A percentile compares a stretch with the other conserved stretches of the same genome.
These are phyloP conservation scores for Scheffersomyces stipitis DNA, from an alignment of 805 yeast genomes.

Conservation along the genomic window DNA sequence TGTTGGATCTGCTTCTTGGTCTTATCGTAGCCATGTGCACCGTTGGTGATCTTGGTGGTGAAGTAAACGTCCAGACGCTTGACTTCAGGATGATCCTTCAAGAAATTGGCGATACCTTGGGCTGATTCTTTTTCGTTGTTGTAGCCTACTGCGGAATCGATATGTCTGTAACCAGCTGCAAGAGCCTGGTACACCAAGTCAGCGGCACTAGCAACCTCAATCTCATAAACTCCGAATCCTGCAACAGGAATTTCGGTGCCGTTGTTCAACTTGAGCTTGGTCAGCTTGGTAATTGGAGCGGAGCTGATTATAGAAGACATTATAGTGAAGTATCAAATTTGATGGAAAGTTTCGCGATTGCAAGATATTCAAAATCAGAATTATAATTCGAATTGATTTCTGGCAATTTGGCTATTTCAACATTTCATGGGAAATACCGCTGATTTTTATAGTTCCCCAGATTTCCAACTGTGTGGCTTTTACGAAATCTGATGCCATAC, in stretches of 20 bases:
- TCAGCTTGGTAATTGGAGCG: constrained; percentile 26
- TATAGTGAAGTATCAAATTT: constrained; percentile 6
- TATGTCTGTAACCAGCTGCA: constrained; percentile 63
- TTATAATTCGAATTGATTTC: no score
- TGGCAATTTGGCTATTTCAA: no score
- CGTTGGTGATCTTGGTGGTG: constrained; percentile 29
- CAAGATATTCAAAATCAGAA: no score
- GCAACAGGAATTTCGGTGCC: constrained; percentile 54
- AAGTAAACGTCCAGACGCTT: constrained; percentile 31
- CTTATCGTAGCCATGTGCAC: constrained; percentile 31
- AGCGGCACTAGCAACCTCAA: constrained; percentile 36
- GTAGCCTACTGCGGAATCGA: constrained; percentile 68
- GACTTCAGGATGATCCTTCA: constrained; percentile 39
- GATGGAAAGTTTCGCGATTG: no score
- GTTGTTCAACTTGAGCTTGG: constrained; percentile 45
- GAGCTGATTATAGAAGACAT: constrained; percentile 34
- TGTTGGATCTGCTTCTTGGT: constrained; percentile 26
- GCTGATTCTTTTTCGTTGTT: constrained; percentile 63
- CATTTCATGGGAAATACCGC: no score
- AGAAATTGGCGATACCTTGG: constrained; percentile 55
- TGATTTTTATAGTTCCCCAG: no score
- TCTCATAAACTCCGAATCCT: constrained; percentile 53
- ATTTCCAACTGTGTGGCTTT: no score
- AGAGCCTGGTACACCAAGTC: constrained; percentile 55
- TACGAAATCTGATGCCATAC: no score